These are phyloP conservation scores for Melampsora abietis-canadensis DNA, from an alignment of 1,284 basidiomycete genomes.

Conservation along the genomic window DNA sequence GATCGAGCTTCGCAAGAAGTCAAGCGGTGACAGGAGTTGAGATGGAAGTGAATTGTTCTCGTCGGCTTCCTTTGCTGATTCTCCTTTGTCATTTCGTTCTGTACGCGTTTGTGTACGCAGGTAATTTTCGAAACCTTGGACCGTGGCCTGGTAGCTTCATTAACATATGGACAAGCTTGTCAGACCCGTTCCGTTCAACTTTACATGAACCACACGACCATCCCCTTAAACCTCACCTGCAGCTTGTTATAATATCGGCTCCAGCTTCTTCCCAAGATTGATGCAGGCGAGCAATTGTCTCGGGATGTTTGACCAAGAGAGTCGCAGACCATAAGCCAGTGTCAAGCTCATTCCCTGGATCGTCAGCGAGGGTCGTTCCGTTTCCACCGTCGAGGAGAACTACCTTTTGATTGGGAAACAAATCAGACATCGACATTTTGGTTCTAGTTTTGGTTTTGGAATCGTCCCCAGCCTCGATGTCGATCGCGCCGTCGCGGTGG, in stretches of 20 bases:
- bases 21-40: neutral
- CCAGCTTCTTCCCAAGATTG: constrained; percentile 17
- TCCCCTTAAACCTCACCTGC: constrained; percentile 1
- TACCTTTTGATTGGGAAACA: constrained; percentile 16
- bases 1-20: constrained; percentile 9
- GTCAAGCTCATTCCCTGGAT: constrained; percentile 2
- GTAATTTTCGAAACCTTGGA: constrained; percentile 13
- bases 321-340: constrained; percentile 18
- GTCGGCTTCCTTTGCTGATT: neutral
- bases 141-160: constrained; percentile 25
- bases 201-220: neutral
- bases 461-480: too few species aligned
- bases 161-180: neutral
- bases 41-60: neutral
- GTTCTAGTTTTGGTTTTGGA: neutral
- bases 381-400: constrained; percentile 23
- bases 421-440: neutral
- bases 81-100: neutral
- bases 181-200: neutral
- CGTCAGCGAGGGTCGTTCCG: constrained; percentile 28
- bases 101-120: neutral
- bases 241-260: constrained; percentile 12
- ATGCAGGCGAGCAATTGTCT: constrained; percentile 13
- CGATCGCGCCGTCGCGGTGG: too few species aligned
- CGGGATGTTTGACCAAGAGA: constrained; percentile 17